These are phyloP conservation scores for Boletus rubroflammeus DNA, from an alignment of 768 basidiomycete species.

Conservation along the genomic window DNA sequence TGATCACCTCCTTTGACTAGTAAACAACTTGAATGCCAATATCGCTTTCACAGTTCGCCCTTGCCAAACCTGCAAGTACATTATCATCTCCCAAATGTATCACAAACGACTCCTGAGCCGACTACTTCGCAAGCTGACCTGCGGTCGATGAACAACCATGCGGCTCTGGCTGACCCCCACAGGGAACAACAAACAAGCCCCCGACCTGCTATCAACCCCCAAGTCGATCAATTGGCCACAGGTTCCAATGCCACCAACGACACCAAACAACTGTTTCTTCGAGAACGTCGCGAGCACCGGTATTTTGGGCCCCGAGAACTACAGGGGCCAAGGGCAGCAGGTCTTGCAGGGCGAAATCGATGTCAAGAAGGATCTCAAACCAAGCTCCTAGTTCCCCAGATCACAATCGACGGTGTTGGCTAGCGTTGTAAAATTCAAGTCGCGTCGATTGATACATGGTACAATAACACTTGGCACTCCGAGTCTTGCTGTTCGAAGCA, in stretches of 20 bases:
- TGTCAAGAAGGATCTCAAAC: slow-evolving; percentile 41
- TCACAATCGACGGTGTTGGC: slow-evolving; percentile 39
- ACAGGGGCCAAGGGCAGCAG: slow-evolving; percentile 30
- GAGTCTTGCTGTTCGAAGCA: slow-evolving; percentile 39
- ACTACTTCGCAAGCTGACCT: slow-evolving; percentile 38
- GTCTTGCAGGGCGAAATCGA: slow-evolving; percentile 49
- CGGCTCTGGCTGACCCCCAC: slow-evolving; percentile 45
- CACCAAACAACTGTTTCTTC: slow-evolving; percentile 42
- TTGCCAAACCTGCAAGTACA: slow-evolving; percentile 44
- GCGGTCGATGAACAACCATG: slow-evolving; percentile 47
- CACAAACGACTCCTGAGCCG: neutral
- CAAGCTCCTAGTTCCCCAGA: slow-evolving; percentile 39
- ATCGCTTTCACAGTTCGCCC: slow-evolving; percentile 35
- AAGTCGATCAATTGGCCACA: slow-evolving; percentile 42
- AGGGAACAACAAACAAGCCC: slow-evolving; percentile 42
- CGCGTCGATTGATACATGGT: slow-evolving; percentile 10
- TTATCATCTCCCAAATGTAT: neutral
- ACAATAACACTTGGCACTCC: slow-evolving; percentile 43
- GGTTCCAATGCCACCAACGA: slow-evolving; percentile 45
- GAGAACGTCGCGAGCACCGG: slow-evolving; percentile 38
- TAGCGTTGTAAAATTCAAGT: neutral
- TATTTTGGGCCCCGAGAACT: slow-evolving; percentile 42
- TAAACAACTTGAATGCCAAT: neutral
- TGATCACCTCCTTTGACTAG: neutral
- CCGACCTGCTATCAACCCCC: slow-evolving; percentile 47